Conservation (phyloP, 148 eudicot species). For the Heliamphora exappendiculata region DNA sequence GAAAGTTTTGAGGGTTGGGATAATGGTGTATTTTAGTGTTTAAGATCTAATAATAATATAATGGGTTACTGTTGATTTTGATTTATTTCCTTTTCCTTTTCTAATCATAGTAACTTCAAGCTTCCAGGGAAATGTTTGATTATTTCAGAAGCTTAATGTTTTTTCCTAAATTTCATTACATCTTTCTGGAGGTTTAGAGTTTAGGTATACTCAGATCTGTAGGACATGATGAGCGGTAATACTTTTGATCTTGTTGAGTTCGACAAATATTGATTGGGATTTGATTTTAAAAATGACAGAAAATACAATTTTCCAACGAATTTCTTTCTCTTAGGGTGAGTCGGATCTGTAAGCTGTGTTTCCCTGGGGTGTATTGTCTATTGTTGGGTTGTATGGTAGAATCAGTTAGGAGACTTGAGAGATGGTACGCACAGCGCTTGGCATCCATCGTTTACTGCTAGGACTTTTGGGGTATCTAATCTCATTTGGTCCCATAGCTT, state of each 20-base stretch:
- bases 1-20: neutral
- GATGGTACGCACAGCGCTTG: too few relatives aligned
- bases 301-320: neutral
- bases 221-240: neutral
- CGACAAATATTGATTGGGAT: neutral
- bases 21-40: neutral
- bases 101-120: neutral
- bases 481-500: too few relatives aligned
- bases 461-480: too few relatives aligned
- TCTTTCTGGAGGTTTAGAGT: conserved; percentile 1
- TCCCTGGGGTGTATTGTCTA: too few relatives aligned
- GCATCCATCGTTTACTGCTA: too few relatives aligned
- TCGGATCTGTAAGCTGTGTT: too few relatives aligned
- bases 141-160: neutral
- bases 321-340: neutral
- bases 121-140: neutral
- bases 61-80: neutral
- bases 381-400: too few relatives aligned
- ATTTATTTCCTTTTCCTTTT: neutral
- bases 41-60: neutral
- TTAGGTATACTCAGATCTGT: conserved; percentile 4
- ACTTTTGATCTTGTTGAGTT: neutral
- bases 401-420: too few relatives aligned
- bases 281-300: neutral
- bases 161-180: neutral